A percentile compares a stretch with the other conserved stretches of the same genome.
phyloP scores from a whole-genome alignment of 495 filamentous ascomycete genomes.

The Penicillium turbatum region DNA sequence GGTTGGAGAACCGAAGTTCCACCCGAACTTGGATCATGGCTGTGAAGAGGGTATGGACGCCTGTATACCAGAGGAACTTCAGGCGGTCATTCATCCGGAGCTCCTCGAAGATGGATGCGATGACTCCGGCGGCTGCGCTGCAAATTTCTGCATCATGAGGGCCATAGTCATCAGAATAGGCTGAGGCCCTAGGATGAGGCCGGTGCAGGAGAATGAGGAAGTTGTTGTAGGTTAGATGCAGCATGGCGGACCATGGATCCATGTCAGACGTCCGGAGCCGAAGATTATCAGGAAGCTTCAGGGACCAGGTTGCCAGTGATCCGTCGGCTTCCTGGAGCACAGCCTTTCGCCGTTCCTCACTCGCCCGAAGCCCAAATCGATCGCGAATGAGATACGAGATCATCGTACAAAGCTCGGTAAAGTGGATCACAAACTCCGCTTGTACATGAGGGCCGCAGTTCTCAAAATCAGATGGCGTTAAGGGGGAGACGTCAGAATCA shows the following conservation, averaged over 20 bases:
- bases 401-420: constrained; percentile 45
- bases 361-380: constrained; percentile 38
- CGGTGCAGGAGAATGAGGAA: constrained; percentile 50
- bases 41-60: constrained; percentile 45
- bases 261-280: constrained; percentile 42
- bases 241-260: constrained; percentile 47
- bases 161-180: constrained; percentile 43
- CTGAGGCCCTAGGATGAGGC: constrained; percentile 42
- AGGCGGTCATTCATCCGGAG: constrained; percentile 47
- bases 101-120: constrained; percentile 47
- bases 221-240: constrained; percentile 50
- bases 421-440: constrained; percentile 43
- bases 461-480: constrained; percentile 45
- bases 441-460: constrained; percentile 42
- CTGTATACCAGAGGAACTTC: constrained; percentile 46
- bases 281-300: constrained; percentile 42
- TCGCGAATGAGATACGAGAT: constrained; percentile 44
- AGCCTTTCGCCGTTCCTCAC: constrained; percentile 39
- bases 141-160: constrained; percentile 46
- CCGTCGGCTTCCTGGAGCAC: constrained; percentile 45
- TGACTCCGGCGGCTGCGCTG: constrained; percentile 44
- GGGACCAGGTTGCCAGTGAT: constrained; percentile 43
- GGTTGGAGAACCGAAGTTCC: constrained; percentile 48
- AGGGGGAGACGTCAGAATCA: constrained; percentile 44
- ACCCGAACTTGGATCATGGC: constrained; percentile 51